Conservation (phyloP, 768 basidiomycete genomes). For the Suillus lakei region DNA sequence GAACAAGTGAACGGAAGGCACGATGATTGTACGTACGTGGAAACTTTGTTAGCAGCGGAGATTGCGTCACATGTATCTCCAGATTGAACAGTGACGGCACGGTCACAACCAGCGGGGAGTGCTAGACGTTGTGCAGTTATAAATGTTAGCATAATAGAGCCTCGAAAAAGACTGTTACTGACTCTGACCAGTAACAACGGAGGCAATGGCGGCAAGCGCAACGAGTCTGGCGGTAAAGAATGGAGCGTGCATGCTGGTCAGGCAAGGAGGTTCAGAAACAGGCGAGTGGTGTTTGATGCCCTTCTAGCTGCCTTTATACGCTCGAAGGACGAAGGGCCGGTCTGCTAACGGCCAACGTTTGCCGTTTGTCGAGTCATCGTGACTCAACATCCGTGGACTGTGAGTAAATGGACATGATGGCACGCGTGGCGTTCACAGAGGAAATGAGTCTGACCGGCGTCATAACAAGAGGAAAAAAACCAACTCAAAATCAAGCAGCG, state of each 20-base stretch:
- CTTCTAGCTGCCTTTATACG: slow-evolving; percentile 23
- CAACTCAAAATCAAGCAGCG: not conserved
- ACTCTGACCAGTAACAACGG: slow-evolving; percentile 20
- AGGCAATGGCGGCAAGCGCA: slow-evolving; percentile 6
- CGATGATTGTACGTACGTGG: slow-evolving; percentile 43
- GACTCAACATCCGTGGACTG: not conserved
- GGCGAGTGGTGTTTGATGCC: not conserved
- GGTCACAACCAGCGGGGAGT: slow-evolving; percentile 43
- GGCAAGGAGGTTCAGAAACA: not conserved
- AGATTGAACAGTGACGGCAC: slow-evolving; percentile 52
- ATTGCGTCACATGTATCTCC: slow-evolving; percentile 64
- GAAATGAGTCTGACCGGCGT: not conserved
- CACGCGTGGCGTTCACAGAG: not conserved
- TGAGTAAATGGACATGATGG: not conserved
- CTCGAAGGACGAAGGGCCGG: not conserved
- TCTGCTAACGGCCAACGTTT: not conserved
- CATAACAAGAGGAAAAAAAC: not conserved
- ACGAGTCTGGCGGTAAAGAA: slow-evolving; percentile 20
- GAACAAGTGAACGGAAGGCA: not conserved
- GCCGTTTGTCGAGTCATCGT: not conserved
- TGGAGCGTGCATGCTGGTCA: slow-evolving; percentile 24
- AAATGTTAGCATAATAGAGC: slow-evolving; percentile 1
- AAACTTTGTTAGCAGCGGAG: slow-evolving; percentile 50
- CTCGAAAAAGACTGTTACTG: slow-evolving; percentile 9
- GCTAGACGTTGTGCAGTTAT: not conserved